These are phyloP conservation scores for Phytophthora pinifolia DNA, from an alignment of 352 stramenopile species.

Conservation along the genomic window DNA sequence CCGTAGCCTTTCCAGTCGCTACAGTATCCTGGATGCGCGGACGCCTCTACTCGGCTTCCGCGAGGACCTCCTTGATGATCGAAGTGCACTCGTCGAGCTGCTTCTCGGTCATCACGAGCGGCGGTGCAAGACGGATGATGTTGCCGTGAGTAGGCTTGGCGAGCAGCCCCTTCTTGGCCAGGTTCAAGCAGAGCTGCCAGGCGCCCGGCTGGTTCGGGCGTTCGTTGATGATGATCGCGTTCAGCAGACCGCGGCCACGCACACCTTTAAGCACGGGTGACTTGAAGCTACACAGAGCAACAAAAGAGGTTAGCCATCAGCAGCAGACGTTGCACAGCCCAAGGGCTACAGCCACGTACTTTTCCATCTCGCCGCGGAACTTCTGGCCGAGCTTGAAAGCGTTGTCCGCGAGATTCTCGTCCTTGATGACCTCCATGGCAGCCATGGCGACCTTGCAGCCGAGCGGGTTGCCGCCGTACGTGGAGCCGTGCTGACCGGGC, in stretches of 20 bases:
- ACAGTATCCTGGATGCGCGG: neutral
- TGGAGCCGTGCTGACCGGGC: conserved; percentile 96
- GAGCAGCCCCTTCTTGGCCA: conserved; percentile 96
- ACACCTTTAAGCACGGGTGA: conserved; percentile 78
- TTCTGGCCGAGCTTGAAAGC: conserved; percentile 92
- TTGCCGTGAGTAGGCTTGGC: conserved; percentile 99
- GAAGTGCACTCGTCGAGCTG: conserved; percentile 93
- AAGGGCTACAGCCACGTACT: conserved; percentile 33
- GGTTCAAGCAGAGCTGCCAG: conserved; percentile 95
- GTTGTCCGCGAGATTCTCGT: conserved; percentile 97
- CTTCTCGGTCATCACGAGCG: conserved; percentile 93
- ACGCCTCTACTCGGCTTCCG: conserved; percentile 57
- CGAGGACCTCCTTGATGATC: conserved; percentile 79
- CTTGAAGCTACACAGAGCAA: conserved; percentile 40
- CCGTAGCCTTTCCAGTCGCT: conserved; percentile 15
- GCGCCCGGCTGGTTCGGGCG: conserved; percentile 86
- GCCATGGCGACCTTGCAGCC: conserved; percentile 97
- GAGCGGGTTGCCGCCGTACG: conserved; percentile 97
- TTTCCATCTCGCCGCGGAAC: conserved; percentile 90
- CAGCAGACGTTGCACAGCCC: neutral
- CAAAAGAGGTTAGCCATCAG: conserved; percentile 9
- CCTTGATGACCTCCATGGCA: conserved; percentile 90
- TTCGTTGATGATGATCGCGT: conserved; percentile 97
- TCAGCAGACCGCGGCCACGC: conserved; percentile 96
- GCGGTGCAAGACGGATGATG: conserved; percentile 97